phyloP scores from a whole-genome alignment of 2,329 filamentous ascomycete genomes.

The Sporothrix pseudoabietina region DNA sequence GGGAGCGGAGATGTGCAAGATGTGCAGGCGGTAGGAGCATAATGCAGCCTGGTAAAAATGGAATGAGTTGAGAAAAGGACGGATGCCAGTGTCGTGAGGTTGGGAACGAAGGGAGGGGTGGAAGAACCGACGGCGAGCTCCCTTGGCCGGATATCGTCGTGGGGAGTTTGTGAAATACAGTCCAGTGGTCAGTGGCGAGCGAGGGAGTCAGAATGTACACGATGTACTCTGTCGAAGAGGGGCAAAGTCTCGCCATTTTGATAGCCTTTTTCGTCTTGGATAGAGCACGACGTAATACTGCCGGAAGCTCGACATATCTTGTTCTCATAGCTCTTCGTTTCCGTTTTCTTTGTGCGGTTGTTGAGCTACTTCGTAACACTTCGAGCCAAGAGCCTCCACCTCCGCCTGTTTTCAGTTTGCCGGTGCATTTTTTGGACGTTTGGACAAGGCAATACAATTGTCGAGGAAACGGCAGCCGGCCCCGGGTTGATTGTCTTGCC shows the following conservation, averaged over 20 bases:
- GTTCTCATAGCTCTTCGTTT: neutral
- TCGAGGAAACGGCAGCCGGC: neutral
- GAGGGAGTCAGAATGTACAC: neutral
- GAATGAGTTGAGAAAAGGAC: neutral
- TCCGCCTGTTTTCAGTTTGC: slow-evolving; percentile 19
- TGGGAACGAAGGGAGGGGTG: neutral
- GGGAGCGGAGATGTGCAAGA: neutral
- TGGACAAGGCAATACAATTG: neutral
- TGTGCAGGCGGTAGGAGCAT: slow-evolving; percentile 20
- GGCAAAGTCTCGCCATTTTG: neutral
- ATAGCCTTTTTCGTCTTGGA: neutral
- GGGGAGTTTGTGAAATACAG: neutral
- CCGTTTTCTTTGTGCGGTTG: neutral
- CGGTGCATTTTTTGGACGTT: neutral
- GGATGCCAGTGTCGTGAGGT: neutral
- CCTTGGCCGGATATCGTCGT: neutral
- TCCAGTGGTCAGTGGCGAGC: neutral
- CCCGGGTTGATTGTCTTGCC: slow-evolving; percentile 11
- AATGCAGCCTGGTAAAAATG: neutral
- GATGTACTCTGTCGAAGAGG: neutral
- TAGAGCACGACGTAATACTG: no score
- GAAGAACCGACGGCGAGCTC: neutral
- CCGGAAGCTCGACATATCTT: slow-evolving; percentile 2
- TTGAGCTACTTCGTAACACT: neutral
- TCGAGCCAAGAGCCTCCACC: neutral